Conservation (phyloP, 2,329 filamentous ascomycete species). For the Cytospora piceicola region DNA sequence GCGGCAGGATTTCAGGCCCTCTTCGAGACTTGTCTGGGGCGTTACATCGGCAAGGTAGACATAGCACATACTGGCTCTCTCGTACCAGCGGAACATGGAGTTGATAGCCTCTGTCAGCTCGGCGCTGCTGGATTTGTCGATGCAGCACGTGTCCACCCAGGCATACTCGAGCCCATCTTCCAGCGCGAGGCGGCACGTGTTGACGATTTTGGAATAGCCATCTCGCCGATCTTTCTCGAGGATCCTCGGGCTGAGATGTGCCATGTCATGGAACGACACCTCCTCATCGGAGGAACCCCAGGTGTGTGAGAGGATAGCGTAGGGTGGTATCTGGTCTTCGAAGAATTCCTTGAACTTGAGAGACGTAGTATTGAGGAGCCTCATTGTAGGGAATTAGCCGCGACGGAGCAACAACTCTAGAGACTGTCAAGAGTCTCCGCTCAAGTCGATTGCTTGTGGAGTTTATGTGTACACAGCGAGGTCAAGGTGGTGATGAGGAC, state of each 20-base stretch:
- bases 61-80: constrained; percentile 8
- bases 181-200: constrained; percentile 4
- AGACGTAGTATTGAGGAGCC: not conserved
- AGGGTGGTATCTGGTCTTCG: constrained; percentile 31
- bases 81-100: constrained; percentile 22
- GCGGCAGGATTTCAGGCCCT: not conserved
- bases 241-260: not conserved
- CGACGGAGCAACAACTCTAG: not conserved
- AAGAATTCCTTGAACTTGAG: not conserved
- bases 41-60: constrained; percentile 11
- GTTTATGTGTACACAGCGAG: too few species aligned
- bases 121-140: constrained; percentile 16
- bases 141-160: constrained; percentile 26
- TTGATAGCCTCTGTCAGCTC: constrained; percentile 22
- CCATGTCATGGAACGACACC: constrained; percentile 31
- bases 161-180: not conserved
- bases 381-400: not conserved
- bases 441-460: not conserved
- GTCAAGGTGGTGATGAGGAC: too few species aligned
- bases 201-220: not conserved
- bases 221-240: not conserved
- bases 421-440: not conserved
- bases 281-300: constrained; percentile 35
- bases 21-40: not conserved
- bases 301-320: constrained; percentile 38